These are phyloP conservation scores for Rubroboletus pulcherrimus DNA, from an alignment of 768 basidiomycete species.

Conservation along the genomic window DNA sequence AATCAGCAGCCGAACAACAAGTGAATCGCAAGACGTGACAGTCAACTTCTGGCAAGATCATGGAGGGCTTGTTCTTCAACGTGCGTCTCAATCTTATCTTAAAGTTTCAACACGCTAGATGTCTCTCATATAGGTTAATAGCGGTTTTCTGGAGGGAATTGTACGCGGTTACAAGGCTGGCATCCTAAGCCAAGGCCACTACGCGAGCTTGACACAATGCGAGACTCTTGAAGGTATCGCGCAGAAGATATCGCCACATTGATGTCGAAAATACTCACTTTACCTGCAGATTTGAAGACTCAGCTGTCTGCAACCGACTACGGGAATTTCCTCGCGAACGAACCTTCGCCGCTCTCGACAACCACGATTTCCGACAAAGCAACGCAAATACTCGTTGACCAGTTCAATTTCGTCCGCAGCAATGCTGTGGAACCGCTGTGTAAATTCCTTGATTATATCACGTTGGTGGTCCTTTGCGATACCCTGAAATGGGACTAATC, in stretches of 20 bases:
- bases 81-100: slow-evolving; percentile 38
- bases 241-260: background rate
- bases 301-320: slow-evolving; percentile 97
- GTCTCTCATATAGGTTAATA: slow-evolving; percentile 52
- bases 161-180: slow-evolving; percentile 93
- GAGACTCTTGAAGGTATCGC: slow-evolving; percentile 88
- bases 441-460: slow-evolving; percentile 97
- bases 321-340: slow-evolving; percentile 96
- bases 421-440: slow-evolving; percentile 89
- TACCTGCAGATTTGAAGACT: slow-evolving; percentile 80
- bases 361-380: slow-evolving; percentile 97
- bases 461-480: slow-evolving; percentile 51
- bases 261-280: slow-evolving; percentile 1
- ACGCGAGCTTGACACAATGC: slow-evolving; percentile 93
- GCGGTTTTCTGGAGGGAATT: slow-evolving; percentile 77
- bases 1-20: background rate
- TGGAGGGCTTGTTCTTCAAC: slow-evolving; percentile 92
- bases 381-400: slow-evolving; percentile 91
- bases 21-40: background rate
- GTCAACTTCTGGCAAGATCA: slow-evolving; percentile 28
- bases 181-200: slow-evolving; percentile 84
- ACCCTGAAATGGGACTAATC: slow-evolving; percentile 3
- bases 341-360: slow-evolving; percentile 89
- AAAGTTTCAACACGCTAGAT: background rate
- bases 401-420: slow-evolving; percentile 90